Evolutionary conservation across 2,329 filamentous ascomycete species (phyloP).

Genomic region (Cladosporium halotolerans): DNA sequence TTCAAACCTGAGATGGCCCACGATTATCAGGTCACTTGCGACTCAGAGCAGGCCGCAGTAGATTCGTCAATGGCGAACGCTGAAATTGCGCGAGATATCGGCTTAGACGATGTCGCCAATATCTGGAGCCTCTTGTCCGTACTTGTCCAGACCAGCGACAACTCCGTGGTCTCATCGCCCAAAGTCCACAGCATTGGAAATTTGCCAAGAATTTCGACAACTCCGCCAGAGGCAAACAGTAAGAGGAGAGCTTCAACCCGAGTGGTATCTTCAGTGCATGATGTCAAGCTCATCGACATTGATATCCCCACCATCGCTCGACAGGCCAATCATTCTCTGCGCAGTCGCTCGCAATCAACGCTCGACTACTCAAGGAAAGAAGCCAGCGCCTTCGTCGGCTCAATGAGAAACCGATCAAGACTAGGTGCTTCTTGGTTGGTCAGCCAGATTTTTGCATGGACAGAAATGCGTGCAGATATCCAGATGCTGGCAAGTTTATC

Average conservation of each 20-base stretch:
- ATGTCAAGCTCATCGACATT: slow-evolving; percentile 42
- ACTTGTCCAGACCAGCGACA: slow-evolving; percentile 45
- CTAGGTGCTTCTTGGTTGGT: slow-evolving; percentile 52
- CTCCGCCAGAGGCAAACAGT: no score
- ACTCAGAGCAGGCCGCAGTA: slow-evolving; percentile 48
- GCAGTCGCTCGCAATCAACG: slow-evolving; percentile 44
- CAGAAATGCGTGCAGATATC: slow-evolving; percentile 54
- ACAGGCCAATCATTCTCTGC: slow-evolving; percentile 45
- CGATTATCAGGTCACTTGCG: slow-evolving; percentile 77
- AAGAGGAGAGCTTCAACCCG: neutral
- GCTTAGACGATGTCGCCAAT: slow-evolving; percentile 64
- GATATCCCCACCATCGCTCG: slow-evolving; percentile 65
- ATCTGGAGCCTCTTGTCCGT: slow-evolving; percentile 79
- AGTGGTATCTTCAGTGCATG: slow-evolving; percentile 35
- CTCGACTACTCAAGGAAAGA: neutral
- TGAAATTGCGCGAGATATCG: slow-evolving; percentile 63
- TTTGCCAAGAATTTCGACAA: neutral
- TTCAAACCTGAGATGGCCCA: slow-evolving; percentile 70
- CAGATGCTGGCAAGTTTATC: slow-evolving; percentile 63
- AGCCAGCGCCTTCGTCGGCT: slow-evolving; percentile 14
- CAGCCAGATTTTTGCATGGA: slow-evolving; percentile 52
- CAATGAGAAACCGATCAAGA: slow-evolving; percentile 27
- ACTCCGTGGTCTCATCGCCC: slow-evolving; percentile 35
- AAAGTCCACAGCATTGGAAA: neutral
- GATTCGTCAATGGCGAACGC: slow-evolving; percentile 82